phyloP scores from a whole-genome alignment of 208 protist genomes.

The Plasmodiophora brassicae region DNA sequence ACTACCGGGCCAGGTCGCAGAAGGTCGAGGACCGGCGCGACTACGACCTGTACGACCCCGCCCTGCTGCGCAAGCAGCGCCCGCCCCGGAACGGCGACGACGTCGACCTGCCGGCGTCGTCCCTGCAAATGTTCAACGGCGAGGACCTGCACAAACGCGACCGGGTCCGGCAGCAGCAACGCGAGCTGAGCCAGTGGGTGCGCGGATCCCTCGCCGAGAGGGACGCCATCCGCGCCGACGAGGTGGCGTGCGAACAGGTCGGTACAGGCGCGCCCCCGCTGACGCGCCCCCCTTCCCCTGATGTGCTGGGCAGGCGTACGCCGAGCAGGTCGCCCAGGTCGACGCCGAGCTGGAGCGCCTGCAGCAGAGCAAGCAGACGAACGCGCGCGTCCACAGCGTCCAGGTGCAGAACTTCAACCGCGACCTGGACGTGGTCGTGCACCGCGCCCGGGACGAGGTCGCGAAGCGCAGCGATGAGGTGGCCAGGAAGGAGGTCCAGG shows the following conservation, averaged over 20 bases:
- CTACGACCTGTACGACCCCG: not conserved
- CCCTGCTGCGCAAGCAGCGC: not conserved
- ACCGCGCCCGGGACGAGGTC: not conserved
- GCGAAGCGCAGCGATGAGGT: not conserved
- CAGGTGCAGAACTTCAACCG: constrained; percentile 14
- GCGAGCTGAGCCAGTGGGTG: not conserved
- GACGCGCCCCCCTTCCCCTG: too few relatives aligned
- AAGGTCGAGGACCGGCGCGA: not conserved
- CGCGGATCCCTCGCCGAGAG: not conserved
- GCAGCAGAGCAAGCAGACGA: not conserved
- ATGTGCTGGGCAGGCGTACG: not conserved
- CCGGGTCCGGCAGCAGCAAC: not conserved
- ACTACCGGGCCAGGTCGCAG: not conserved
- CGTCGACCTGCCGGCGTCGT: constrained; percentile 4
- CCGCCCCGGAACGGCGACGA: constrained; percentile 3
- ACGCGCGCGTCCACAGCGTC: not conserved
- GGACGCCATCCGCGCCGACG: not conserved
- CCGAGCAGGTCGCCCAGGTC: not conserved
- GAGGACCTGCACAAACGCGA: not conserved
- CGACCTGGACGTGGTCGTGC: not conserved
- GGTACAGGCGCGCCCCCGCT: too few relatives aligned
- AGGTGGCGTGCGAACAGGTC: too few relatives aligned
- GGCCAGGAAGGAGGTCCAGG: not conserved
- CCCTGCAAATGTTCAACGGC: constrained; percentile 24
- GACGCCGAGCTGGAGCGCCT: not conserved